Base-by-base conservation (phyloP, 1,284 basidiomycete species). In the Agaricales sp. region DNA sequence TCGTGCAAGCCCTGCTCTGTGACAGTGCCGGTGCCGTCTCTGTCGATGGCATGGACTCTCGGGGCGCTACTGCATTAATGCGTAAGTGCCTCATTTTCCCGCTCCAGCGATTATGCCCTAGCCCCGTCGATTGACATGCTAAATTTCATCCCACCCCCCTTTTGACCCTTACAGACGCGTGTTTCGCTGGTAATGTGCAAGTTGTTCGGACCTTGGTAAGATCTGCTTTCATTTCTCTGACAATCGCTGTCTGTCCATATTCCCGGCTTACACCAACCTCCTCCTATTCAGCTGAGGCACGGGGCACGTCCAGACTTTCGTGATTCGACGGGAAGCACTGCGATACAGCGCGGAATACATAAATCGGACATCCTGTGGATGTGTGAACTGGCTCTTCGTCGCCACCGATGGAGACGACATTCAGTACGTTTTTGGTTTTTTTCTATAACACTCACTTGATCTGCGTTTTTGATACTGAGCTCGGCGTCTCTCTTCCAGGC, bases 41-140 rank as follows among this genome's bases (percentile, higher is more conserved):
- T 4, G 82, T 87, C 2, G 80, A 87, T 55, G 82, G 78, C 21
- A 74, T 77, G 67, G 84, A 87, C 57, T 65, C 73, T 22, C 76
- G 82, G 56, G 80, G 81, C 3, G 84, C 81, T 21, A 87, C 83
- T 18, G 77, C 84, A 4, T 67, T 87, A 51, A 87, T 87, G 84
- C 87, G 85, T 87, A 68, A 67, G 83, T 68, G 50, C 45, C 19
- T 52, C 41, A 20, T 49, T 52, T 47, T 47, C 49, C 24, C 51
- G 43, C 50, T 52, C 3, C 45, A 24, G 37, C 48, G 47, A 20
- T 45, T 43, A 58, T 35, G 37, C 55, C 41, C 50, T 43, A 50
- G 41, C 52, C 61, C 53, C 55, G 43, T 56, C 50, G 54, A 48
- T 56, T 50, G 57, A 87, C 85, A 87, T 64, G 82, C 84, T 41